Base-by-base conservation (phyloP, 1,284 basidiomycete genomes). In the Ganoderma lingzhi region DNA sequence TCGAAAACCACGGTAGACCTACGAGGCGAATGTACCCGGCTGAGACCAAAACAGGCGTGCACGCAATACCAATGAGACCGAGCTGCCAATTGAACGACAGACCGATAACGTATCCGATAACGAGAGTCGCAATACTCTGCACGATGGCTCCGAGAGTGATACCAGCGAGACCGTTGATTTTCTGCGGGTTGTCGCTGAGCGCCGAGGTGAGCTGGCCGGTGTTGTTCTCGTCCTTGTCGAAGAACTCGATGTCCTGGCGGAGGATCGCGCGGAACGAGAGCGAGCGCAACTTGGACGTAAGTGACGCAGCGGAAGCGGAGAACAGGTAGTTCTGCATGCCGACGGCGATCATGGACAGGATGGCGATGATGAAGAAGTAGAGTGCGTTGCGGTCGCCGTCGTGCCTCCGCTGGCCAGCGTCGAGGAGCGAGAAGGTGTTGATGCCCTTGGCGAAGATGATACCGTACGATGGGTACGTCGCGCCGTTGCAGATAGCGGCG, bases 181-280 rank as follows among this genome's bases (percentile, higher is more conserved):
- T 98, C 77, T 97, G 95, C 23, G 97, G 94, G 77, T 96, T 93
- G 70, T 97, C 96, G 67, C 95, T 93, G 53, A 99, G 83, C 64
- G 86, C 86, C 1, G 93, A 88, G 3, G 95, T 97, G 65, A 99
- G 84, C 65, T 89, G 84, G 71, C 97, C 98, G 39, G 94, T 93
- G 87, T 84, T 93, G 78, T 97, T 90, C 78, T 91, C 88, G 30
- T 96, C 94, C 80, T 89, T 88, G 80, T 97, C 96, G 71, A 97
- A 97, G 85, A 91, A 97, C 73, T 92, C 91, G 74, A 96, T 91
- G 77, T 97, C 96, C 84, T 96, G 95, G 67, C 93, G 85, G 48
- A 97, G 81, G 64, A 96, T 91, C 6, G 95, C 88, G 62, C 83
- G 86, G 87, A 97, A 96, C 71, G 84, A 87, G 63, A 92, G 78